Evolutionary conservation across 805 yeast genomes (phyloP).

Genomic region (Yueomyces sp.): DNA sequence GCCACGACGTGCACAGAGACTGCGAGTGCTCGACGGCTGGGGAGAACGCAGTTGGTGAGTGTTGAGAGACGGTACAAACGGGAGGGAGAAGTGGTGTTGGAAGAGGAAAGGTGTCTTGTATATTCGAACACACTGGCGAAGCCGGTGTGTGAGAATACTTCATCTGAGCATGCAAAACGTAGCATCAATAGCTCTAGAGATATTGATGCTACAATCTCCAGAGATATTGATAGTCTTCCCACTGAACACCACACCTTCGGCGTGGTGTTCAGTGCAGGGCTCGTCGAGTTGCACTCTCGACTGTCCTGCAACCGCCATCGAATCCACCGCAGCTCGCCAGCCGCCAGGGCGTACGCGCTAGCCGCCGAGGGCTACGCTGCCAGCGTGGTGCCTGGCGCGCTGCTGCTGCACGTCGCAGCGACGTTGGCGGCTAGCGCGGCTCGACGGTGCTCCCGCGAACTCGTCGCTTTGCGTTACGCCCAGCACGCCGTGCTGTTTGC

Average conservation of each 20-base stretch:
- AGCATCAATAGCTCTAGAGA: not conserved
- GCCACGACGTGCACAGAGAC: too few species aligned
- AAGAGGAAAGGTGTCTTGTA: not conserved
- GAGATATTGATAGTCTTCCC: not conserved
- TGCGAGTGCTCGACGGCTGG: too few species aligned
- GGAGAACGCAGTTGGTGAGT: too few species aligned
- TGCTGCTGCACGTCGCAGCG: slow-evolving; percentile 39
- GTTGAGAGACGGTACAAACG: too few species aligned
- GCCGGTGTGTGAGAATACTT: too few species aligned
- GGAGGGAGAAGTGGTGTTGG: not conserved
- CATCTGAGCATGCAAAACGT: not conserved
- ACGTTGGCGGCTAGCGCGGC: not conserved
- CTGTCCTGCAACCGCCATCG: slow-evolving; percentile 73
- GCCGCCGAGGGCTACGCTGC: slow-evolving; percentile 45
- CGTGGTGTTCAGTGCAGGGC: slow-evolving; percentile 26
- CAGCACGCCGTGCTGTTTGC: too few species aligned
- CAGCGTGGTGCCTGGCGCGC: slow-evolving; percentile 70
- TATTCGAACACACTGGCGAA: slow-evolving; percentile 17
- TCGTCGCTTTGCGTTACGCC: too few species aligned
- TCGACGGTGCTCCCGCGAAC: too few species aligned
- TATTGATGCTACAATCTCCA: not conserved
- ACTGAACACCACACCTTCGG: not conserved
- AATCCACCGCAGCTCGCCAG: slow-evolving; percentile 51
- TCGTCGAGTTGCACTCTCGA: slow-evolving; percentile 49
- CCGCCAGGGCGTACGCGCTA: slow-evolving; percentile 30